Evolutionary conservation across 768 basidiomycete species (phyloP), one percentile per base, ranked within the genome.

Genomic region (Tylopilus felleus): DNA sequence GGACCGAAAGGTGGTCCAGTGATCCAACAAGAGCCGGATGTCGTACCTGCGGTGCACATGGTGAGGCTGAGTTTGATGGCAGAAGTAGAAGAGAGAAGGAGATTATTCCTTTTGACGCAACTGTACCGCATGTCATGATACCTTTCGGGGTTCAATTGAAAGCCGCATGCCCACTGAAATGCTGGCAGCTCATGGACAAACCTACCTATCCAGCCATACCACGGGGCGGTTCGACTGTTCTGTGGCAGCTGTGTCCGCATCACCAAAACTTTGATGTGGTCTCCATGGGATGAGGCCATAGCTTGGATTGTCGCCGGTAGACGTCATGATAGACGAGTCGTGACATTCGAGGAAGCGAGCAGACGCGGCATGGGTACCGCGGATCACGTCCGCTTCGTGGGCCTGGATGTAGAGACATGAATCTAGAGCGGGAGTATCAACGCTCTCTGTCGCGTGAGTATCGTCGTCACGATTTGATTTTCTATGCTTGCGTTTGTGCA

Each of bases 191-290:
- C 49, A 60, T 54, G 57, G 55, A 71, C 60, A 67, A 58, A 80
- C 87, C 67, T 83, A 93, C 91, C 91, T 85, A 75, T 95, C 91
- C 51, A 90, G 81, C 89, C 87, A 93, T 4, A 89, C 62, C 21
- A 65, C 25, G 27, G 42, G 49, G 14, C 38, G 47, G 10, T 46
- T 40, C 46, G 25, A 14, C 46, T 31, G 36, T 38, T 52, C 45
- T 31, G 50, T 29, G 39, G 22, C 49, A 7, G 19, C 46, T 13
- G 27, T 29, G 17, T 55, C 60, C 25, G 21, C 47, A 38, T 55
- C 52, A 47, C 46, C 36, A 22, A 58, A 19, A 51, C 22, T n/a
- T 17, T 63, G 55, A 46, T 29, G 48, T 57, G 52, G 53, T 47
- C 63, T 64, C 73, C 68, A 73, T 52, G 51, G 53, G 47, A 79